Evolutionary conservation across 2,329 filamentous ascomycete species (phyloP).

Genomic region (Aspergillus fijiensis): DNA sequence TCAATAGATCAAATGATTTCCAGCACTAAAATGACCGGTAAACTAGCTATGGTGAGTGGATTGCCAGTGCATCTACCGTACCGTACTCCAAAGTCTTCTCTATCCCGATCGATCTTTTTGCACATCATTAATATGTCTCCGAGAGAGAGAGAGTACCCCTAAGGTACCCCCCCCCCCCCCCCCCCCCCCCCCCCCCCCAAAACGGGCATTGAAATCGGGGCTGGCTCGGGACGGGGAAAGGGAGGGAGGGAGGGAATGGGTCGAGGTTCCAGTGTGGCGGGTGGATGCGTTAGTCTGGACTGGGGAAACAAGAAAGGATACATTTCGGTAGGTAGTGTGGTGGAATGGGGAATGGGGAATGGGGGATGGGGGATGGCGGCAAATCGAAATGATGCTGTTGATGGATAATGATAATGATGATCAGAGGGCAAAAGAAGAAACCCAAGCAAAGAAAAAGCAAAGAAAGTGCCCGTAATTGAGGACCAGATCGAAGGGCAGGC

Average conservation of each 20-base stretch:
- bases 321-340: too few species aligned
- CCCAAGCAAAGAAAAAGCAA: too few species aligned
- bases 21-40: neutral
- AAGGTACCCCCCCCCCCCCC: neutral
- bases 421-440: neutral
- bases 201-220: slow-evolving; percentile 3
- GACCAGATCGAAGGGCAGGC: too few species aligned
- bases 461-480: too few species aligned
- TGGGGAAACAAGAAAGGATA: neutral
- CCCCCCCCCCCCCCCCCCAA: neutral
- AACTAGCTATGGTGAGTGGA: too few species aligned
- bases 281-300: slow-evolving; percentile 15
- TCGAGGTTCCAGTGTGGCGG: slow-evolving; percentile 15
- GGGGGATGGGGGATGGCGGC: neutral
- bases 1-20: too few species aligned
- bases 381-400: neutral
- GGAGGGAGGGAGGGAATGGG: neutral
- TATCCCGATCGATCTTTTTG: neutral
- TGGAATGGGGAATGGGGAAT: neutral
- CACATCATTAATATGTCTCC: too few species aligned
- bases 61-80: too few species aligned
- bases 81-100: neutral
- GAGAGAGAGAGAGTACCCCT: neutral
- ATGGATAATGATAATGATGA: neutral
- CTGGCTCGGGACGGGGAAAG: slow-evolving; percentile 11